Conservation (phyloP, 2,329 filamentous ascomycete genomes). For the Hirsutella rhossiliensis region DNA sequence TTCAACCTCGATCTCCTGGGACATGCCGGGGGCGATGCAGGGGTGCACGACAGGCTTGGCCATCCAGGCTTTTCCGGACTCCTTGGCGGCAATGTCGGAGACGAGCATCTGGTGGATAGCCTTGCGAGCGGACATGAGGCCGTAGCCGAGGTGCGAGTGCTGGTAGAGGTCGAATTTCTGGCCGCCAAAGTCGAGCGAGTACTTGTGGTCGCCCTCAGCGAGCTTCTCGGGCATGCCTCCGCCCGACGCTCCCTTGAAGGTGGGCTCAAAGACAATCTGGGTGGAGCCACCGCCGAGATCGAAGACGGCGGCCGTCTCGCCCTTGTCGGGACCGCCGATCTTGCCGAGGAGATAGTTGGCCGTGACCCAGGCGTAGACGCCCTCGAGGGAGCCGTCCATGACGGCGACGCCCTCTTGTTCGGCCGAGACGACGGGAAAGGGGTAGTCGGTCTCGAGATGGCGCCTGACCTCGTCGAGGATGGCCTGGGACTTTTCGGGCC, state of each 20-base stretch:
- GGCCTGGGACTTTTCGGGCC: constrained; percentile 64
- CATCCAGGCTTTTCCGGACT: constrained; percentile 53
- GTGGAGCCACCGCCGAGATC: constrained; percentile 95
- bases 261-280: constrained; percentile 97
- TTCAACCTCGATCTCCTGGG: constrained; percentile 59
- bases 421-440: constrained; percentile 83
- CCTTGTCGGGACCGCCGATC: constrained; percentile 85
- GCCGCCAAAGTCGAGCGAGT: constrained; percentile 79
- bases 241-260: constrained; percentile 59
- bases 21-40: constrained; percentile 74
- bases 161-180: constrained; percentile 90
- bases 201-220: constrained; percentile 89
- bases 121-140: constrained; percentile 87
- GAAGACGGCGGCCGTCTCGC: constrained; percentile 84
- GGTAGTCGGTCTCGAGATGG: constrained; percentile 78
- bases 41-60: constrained; percentile 65
- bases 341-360: constrained; percentile 97
- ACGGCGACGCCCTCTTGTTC: constrained; percentile 84
- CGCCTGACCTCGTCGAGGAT: constrained; percentile 77
- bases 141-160: constrained; percentile 94
- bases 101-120: constrained; percentile 69
- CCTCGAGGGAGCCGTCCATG: constrained; percentile 96
- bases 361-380: constrained; percentile 98
- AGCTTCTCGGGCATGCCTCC: constrained; percentile 81
- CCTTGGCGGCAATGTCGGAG: constrained; percentile 55